Evolutionary conservation across 176 grass and related monocot species (phyloP).

Genomic region (Guadua angustifolia): DNA sequence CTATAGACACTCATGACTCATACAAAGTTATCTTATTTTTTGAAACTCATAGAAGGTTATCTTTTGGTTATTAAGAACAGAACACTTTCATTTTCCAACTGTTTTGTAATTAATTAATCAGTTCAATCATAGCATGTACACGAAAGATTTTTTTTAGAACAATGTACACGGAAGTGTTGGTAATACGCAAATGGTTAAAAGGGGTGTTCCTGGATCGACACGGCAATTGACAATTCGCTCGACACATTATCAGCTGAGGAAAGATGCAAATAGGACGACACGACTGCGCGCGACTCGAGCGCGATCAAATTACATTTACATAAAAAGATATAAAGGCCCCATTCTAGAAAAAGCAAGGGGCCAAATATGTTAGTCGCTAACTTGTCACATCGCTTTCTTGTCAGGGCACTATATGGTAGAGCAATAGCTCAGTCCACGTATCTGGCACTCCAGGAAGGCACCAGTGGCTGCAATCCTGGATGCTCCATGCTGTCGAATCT

Average conservation of each 20-base stretch:
- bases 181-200: background rate
- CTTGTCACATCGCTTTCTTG: slow-evolving; percentile 33
- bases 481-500: slow-evolving; percentile 20
- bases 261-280: background rate
- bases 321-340: background rate
- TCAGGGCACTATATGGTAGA: slow-evolving; percentile 58
- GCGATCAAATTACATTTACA: slow-evolving; percentile 27
- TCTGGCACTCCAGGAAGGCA: slow-evolving; percentile 85
- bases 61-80: background rate
- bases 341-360: background rate
- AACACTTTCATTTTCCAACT: background rate
- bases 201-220: background rate
- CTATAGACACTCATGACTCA: background rate
- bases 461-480: slow-evolving; percentile 89
- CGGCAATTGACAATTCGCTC: background rate
- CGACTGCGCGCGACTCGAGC: background rate
- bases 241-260: background rate
- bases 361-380: background rate
- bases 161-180: background rate
- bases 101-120: background rate
- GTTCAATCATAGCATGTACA: background rate
- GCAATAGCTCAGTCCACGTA: slow-evolving; percentile 77
- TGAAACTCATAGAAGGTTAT: background rate
- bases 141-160: no score
- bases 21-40: background rate